phyloP scores from a whole-genome alignment of 1,284 basidiomycete genomes.

The Sporisorium scitamineum region DNA sequence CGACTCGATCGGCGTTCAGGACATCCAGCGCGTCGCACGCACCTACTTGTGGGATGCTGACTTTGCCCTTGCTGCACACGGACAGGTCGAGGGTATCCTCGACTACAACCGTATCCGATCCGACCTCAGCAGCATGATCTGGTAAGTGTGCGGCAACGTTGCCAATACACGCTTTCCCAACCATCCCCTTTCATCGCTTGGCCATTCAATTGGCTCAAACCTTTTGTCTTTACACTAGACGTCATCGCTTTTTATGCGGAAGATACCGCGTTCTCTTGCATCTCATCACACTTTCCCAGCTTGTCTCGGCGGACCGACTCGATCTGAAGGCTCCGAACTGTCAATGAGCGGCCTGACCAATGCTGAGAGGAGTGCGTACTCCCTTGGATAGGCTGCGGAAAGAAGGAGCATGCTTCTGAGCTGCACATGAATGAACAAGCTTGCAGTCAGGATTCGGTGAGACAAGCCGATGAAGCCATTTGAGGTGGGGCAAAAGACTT shows the following conservation, averaged over 20 bases:
- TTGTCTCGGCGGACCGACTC: slow-evolving; percentile 3
- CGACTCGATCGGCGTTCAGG: slow-evolving; percentile 86
- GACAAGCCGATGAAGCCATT: background rate
- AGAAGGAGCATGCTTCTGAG: background rate
- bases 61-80: slow-evolving; percentile 63
- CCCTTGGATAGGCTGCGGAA: too few species aligned
- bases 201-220: slow-evolving; percentile 2
- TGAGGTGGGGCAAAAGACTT: background rate
- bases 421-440: too few species aligned
- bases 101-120: slow-evolving; percentile 71
- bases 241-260: slow-evolving; percentile 34
- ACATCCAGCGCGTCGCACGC: slow-evolving; percentile 93
- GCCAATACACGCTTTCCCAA: slow-evolving; percentile 1
- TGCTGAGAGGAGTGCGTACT: background rate
- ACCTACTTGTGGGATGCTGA: slow-evolving; percentile 98
- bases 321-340: background rate
- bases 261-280: slow-evolving; percentile 33
- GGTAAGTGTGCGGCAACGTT: slow-evolving; percentile 56
- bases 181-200: slow-evolving; percentile 1
- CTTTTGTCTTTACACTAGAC: slow-evolving; percentile 20
- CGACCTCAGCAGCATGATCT: slow-evolving; percentile 68
- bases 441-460: background rate
- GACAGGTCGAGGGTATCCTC: slow-evolving; percentile 78
- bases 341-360: background rate
- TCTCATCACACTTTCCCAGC: slow-evolving; percentile 22